phyloP scores from a whole-genome alignment of 1,139 yeast species.

The Pneumocystis sp. region DNA sequence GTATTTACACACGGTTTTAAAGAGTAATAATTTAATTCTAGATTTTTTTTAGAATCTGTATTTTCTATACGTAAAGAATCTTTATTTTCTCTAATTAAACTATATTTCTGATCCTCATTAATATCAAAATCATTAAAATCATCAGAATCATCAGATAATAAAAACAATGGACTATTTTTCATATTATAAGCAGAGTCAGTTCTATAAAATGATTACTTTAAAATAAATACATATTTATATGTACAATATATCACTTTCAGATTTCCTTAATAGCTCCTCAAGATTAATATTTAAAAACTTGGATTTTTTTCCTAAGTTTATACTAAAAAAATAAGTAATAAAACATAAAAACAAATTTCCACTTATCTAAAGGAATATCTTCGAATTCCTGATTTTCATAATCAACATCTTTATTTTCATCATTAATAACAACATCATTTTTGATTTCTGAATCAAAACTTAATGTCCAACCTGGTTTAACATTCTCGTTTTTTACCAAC shows the following conservation, averaged over 20 bases:
- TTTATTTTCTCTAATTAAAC: background rate
- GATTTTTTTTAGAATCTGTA: background rate
- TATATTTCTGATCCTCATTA: constrained; percentile 8
- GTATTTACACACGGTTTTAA: constrained; percentile 2
- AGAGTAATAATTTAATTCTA: background rate
- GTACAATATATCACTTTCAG: background rate
- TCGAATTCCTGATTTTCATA: background rate
- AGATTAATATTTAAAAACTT: background rate
- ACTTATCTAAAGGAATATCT: background rate
- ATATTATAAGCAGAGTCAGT: background rate
- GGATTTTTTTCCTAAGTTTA: background rate
- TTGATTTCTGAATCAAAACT: constrained; percentile 29
- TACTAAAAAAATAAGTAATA: background rate
- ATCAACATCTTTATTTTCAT: constrained; percentile 6
- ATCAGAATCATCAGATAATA: constrained; percentile 11
- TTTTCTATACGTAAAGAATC: background rate
- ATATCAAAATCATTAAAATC: constrained; percentile 13
- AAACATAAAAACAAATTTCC: background rate
- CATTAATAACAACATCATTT: constrained; percentile 9
- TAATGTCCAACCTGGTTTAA: constrained; percentile 72
- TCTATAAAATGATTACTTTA: background rate
- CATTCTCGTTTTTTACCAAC: constrained; percentile 39
- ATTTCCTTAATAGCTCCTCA: background rate
- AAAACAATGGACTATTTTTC: background rate
- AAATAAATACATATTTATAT: background rate